Percentiles rank a stretch among this genome's conserved stretches.
Evolutionary conservation across 306 rosid species (phyloP).

Genomic region (Fagus crenata): DNA sequence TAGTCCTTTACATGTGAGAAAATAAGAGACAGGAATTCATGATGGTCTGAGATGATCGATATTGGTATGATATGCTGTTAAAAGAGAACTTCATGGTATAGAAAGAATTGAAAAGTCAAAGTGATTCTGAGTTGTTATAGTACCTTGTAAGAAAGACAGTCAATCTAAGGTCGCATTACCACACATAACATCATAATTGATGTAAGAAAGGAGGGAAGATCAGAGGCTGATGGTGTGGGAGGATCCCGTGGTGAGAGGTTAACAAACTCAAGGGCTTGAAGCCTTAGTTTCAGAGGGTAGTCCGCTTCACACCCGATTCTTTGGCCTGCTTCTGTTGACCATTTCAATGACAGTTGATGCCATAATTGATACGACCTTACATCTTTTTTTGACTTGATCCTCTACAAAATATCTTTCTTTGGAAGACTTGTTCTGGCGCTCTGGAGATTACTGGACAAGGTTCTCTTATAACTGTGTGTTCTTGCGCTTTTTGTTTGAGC

Average conservation of each 20-base stretch:
- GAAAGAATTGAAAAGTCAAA: background rate
- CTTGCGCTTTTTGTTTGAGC: background rate
- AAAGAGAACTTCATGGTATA: background rate
- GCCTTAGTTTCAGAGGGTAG: constrained; percentile 27
- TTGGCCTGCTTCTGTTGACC: constrained; percentile 35
- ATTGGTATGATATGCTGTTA: background rate
- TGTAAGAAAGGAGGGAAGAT: background rate
- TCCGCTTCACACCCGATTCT: constrained; percentile 34
- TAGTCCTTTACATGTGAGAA: background rate
- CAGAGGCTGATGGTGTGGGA: background rate
- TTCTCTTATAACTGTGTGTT: constrained; percentile 11
- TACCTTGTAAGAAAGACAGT: background rate
- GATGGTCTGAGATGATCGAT: background rate
- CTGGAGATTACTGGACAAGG: constrained; percentile 12
- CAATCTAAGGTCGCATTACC: constrained; percentile 23
- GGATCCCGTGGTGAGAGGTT: constrained; percentile 3
- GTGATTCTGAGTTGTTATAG: background rate
- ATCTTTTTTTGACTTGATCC: constrained; percentile 30
- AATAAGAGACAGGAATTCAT: background rate
- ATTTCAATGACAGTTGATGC: constrained; percentile 9
- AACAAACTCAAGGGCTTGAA: constrained; percentile 26
- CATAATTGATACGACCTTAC: constrained; percentile 28
- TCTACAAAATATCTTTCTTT: constrained; percentile 18
- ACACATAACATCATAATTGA: constrained; percentile 14
- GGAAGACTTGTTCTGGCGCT: constrained; percentile 6